These are phyloP conservation scores for Haplographium delicatum DNA, from an alignment of 495 filamentous ascomycete species.

Conservation along the genomic window DNA sequence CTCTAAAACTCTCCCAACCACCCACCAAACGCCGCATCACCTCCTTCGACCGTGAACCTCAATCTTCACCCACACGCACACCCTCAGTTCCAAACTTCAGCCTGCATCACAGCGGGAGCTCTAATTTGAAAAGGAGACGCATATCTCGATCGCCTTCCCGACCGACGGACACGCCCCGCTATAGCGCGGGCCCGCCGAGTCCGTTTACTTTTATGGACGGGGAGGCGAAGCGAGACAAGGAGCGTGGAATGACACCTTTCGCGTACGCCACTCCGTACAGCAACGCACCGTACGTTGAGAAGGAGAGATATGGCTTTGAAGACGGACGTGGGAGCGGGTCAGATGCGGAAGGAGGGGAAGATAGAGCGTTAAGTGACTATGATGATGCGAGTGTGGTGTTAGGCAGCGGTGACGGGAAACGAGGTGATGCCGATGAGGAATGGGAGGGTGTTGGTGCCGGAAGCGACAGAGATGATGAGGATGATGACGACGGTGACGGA, in stretches of 20 bases:
- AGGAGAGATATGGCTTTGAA: constrained; percentile 13
- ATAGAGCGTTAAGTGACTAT: constrained; percentile 16
- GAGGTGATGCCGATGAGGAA: constrained; percentile 20
- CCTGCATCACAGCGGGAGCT: not conserved
- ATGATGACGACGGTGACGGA: not conserved
- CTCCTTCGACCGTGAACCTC: constrained; percentile 21
- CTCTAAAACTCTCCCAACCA: constrained; percentile 8
- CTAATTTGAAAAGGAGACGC: constrained; percentile 19
- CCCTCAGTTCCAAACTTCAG: not conserved
- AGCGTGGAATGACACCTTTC: constrained; percentile 39
- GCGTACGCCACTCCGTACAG: constrained; percentile 52
- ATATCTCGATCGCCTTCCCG: constrained; percentile 34
- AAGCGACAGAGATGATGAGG: not conserved
- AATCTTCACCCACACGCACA: constrained; percentile 9
- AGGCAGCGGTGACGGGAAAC: too few species aligned
- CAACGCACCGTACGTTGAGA: constrained; percentile 34
- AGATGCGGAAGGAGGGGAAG: constrained; percentile 5
- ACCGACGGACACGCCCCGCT: constrained; percentile 41
- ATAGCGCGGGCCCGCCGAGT: constrained; percentile 34
- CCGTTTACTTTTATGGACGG: constrained; percentile 26
- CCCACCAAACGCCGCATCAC: constrained; percentile 22
- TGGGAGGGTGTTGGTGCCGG: constrained; percentile 22
- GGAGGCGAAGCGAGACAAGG: constrained; percentile 3
- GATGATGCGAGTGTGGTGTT: constrained; percentile 1
- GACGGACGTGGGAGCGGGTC: not conserved